phyloP scores from a whole-genome alignment of 2,329 filamentous ascomycete species.

The Colletotrichum chrysophilum region DNA sequence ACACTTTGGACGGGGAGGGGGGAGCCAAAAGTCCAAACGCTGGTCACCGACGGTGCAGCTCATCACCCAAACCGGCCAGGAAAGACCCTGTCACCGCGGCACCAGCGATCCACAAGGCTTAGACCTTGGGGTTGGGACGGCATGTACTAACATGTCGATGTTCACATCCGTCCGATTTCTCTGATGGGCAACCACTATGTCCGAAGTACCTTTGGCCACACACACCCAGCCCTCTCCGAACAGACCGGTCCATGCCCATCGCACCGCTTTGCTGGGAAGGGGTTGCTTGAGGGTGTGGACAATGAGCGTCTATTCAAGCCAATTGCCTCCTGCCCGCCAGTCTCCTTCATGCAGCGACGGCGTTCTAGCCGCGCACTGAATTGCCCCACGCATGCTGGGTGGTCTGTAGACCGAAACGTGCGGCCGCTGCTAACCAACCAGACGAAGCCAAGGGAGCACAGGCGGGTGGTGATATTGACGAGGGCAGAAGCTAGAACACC shows the following conservation, averaged over 20 bases:
- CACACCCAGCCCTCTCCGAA: not conserved
- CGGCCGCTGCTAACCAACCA: not conserved
- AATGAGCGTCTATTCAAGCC: not conserved
- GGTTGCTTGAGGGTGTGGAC: not conserved
- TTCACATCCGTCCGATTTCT: not conserved
- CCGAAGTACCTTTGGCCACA: not conserved
- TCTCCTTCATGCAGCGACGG: not conserved
- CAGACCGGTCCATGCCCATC: not conserved
- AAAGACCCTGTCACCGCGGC: not conserved
- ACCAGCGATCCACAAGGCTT: conserved; percentile 13
- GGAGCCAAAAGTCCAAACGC: not conserved
- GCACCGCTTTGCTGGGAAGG: not conserved
- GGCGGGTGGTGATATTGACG: not conserved
- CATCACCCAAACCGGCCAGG: not conserved
- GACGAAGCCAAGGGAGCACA: not conserved
- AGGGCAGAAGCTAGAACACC: not conserved
- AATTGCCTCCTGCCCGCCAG: not conserved
- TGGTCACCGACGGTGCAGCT: not conserved
- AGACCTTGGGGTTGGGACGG: not conserved
- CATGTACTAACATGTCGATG: not conserved
- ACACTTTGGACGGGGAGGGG: not conserved
- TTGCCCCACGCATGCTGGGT: not conserved
- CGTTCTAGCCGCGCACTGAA: not conserved
- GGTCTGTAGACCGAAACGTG: not conserved
- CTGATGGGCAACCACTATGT: not conserved